Base-by-base conservation (phyloP, 768 basidiomycete genomes). In the Suillus subalutaceus region DNA sequence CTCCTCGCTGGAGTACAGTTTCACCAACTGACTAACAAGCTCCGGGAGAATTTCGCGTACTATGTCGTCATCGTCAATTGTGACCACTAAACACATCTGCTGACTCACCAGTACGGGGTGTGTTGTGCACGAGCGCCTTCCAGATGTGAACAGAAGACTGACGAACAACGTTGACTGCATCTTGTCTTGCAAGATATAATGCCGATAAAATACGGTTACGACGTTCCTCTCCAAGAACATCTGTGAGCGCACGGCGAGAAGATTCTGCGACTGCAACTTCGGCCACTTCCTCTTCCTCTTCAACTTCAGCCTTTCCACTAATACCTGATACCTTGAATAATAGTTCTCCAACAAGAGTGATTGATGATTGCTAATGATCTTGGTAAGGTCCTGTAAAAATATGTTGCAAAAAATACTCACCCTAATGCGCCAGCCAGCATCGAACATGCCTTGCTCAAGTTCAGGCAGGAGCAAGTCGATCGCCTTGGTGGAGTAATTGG, bases 321-420 rank as follows among this genome's bases (percentile, higher is more conserved):
- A 99, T 97, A 61, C 97, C 97, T 20, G 96, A 94, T 15, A 99
- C 90, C 76, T 96, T 94, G 90, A 98, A 99, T 13, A 99, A 80
- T 3, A 98, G 81, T 75, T 99, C 97, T 67, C 97, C 97, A 46
- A 98, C 93, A 67, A 99, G 87, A 2, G 95, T 94, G 72, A 99
- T 92, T 40, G 96, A 99, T 0, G 95, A 94, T 88, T 94, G 94
- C 93, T 94, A 71, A 4, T 41, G 7, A 9, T 59, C 37, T 67
- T 44, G 79, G 62, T 67, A 32, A 63, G 50, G 16, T 30, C 26
- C n/a, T 35, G 16, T 48, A 38, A 48, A 35, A 41, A 23, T 59
- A 48, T 35, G 41, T 37, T 26, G 57, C 5, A 46, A 64, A 18
- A 35, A 63, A 32, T 43, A 79, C 89, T 52, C 75, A 96, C 95